A percentile compares a stretch with the other conserved stretches of the same genome.
Evolutionary conservation across 2,329 filamentous ascomycete genomes (phyloP).

Genomic region (Nemania sp.): DNA sequence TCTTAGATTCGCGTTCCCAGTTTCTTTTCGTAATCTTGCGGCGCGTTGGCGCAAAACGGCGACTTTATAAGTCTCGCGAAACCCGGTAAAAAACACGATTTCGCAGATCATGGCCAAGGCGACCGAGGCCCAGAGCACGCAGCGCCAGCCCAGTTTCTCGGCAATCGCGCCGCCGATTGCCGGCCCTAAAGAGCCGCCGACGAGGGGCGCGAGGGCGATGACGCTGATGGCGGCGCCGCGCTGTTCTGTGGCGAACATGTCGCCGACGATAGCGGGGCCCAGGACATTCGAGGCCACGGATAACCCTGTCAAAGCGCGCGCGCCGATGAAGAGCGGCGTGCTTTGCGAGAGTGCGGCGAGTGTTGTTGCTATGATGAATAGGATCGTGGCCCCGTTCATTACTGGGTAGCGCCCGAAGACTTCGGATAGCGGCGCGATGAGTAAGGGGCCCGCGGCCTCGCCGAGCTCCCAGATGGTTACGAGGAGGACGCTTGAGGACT

Average conservation of each 20-base stretch:
- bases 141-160: slow-evolving; percentile 58
- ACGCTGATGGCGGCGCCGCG: slow-evolving; percentile 62
- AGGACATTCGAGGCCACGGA: slow-evolving; percentile 67
- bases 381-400: slow-evolving; percentile 55
- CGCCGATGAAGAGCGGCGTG: slow-evolving; percentile 52
- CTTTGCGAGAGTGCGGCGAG: slow-evolving; percentile 51
- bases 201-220: slow-evolving; percentile 58
- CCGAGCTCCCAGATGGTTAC: slow-evolving; percentile 74
- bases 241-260: slow-evolving; percentile 61
- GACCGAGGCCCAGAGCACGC: slow-evolving; percentile 54
- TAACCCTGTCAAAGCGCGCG: slow-evolving; percentile 62
- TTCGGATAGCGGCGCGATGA: slow-evolving; percentile 67
- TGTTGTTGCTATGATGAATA: slow-evolving; percentile 54
- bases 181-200: slow-evolving; percentile 61
- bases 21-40: slow-evolving; percentile 37
- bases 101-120: slow-evolving; percentile 53
- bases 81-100: slow-evolving; percentile 53
- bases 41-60: slow-evolving; percentile 54
- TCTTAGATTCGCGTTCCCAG: slow-evolving; percentile 36
- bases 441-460: slow-evolving; percentile 61
- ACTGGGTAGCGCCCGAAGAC: slow-evolving; percentile 59
- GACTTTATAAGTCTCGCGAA: slow-evolving; percentile 64
- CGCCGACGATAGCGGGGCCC: slow-evolving; percentile 65
- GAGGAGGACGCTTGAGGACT: slow-evolving; percentile 60
- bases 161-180: slow-evolving; percentile 58